These are phyloP conservation scores for Acanthamoeba rhysodes DNA, from an alignment of 208 protist species.

Conservation along the genomic window DNA sequence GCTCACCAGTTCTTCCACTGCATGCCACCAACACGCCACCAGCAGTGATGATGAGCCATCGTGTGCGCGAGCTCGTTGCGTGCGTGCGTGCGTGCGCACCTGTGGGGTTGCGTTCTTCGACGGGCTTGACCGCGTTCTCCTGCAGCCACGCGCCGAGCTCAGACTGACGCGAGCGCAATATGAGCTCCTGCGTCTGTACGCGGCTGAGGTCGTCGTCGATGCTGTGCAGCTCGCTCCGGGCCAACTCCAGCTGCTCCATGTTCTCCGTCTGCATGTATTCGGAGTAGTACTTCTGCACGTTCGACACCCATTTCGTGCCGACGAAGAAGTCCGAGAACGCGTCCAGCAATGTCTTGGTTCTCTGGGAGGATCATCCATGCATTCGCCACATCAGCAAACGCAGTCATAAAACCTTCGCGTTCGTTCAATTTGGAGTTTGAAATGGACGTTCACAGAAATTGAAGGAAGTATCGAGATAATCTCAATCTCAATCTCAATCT, in stretches of 20 bases:
- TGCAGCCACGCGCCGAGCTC: conserved; percentile 24
- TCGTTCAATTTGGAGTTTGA: too few relatives aligned
- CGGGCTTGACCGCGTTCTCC: not conserved
- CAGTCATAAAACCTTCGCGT: too few relatives aligned
- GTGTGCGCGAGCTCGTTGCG: too few relatives aligned
- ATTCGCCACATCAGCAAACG: too few relatives aligned
- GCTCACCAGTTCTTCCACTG: conserved; percentile 42
- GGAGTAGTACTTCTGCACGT: conserved; percentile 35
- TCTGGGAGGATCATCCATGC: not conserved
- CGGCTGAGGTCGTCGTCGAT: conserved; percentile 35
- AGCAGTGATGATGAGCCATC: not conserved
- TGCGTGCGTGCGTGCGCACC: not conserved
- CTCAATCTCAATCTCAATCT: not conserved
- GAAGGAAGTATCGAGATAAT: too few relatives aligned
- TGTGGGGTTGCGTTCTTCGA: conserved; percentile 12
- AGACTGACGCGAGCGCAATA: conserved; percentile 18
- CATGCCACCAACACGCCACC: not conserved
- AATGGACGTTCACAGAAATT: not conserved
- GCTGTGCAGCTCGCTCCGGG: not conserved
- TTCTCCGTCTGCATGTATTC: conserved; percentile 27
- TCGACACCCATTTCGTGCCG: conserved; percentile 12
- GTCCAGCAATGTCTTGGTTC: conserved; percentile 34
- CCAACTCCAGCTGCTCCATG: conserved; percentile 7
- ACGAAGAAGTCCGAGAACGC: conserved; percentile 31
- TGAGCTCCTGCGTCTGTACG: conserved; percentile 21